Base-by-base conservation (phyloP, 1,284 basidiomycete species). In the Papiliotrema nemorosa region DNA sequence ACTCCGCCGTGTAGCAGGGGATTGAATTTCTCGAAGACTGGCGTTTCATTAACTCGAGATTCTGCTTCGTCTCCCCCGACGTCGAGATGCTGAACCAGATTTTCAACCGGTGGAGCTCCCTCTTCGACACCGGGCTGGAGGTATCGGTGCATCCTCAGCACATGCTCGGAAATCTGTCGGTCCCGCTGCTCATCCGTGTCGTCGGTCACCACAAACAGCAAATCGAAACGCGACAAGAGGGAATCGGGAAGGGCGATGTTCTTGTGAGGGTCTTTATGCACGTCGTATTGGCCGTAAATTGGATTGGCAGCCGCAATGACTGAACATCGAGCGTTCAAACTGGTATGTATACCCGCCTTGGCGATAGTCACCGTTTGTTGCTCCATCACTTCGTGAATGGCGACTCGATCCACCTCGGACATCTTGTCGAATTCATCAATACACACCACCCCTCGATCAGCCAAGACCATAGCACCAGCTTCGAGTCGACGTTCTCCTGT, bases 391-490 rank as follows among this genome's bases (percentile, higher is more conserved):
- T 99, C 96, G 77, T 99, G 96, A 63, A 99, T 99, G 26, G 96
- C 94, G n/a, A 97, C 94, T 62, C 96, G 85, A 77, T 99, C 94
- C 59, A 97, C 82, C 64, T 98, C 96, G 27, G 89, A 92, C 94
- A 99, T 98, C 75, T 99, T 99, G 81, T 99, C 94, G 67, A 99
- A 99, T 76, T 99, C 94, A 76, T 99, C 96, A 64, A 99, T 98
- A 76, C 94, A 99, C 41, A 98, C 94, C 13, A 98, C 92, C 20
- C 96, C 96, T 55, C 93, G 85, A 74, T 99, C 96, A n/a, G 96
- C 96, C 42, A 99, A 84, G 29, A 99, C 96, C 96, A 99, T 98
- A 13, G 96, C 96, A 53, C 96, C 96, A 7, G 94, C 96, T 77
- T 98, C 96, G 42, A 98, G 82, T 53, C 94, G 80, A 50, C 96